phyloP scores from a whole-genome alignment of 768 basidiomycete genomes.

The Amanita brunnescens region DNA sequence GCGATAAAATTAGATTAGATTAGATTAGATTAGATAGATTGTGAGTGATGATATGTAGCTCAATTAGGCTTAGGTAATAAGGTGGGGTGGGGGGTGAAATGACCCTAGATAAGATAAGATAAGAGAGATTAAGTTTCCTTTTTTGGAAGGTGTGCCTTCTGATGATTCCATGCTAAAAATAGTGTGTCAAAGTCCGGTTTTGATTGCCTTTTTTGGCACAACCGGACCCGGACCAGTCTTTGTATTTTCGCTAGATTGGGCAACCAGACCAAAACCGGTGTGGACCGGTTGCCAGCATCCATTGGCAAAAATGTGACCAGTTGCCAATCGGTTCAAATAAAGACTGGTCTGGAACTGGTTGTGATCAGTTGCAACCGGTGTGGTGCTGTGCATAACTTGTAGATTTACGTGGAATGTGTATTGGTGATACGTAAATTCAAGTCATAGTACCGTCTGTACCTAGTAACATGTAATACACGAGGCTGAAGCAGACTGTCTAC shows the following conservation, averaged over 20 bases:
- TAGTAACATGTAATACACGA: neutral
- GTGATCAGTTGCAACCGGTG: neutral
- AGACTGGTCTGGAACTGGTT: no score
- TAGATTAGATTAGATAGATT: no score
- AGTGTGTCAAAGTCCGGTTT: constrained; percentile 2
- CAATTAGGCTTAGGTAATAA: no score
- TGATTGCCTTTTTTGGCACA: constrained; percentile 1
- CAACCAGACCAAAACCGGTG: neutral
- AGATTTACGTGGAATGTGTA: neutral
- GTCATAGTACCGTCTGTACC: neutral
- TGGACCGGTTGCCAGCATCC: neutral
- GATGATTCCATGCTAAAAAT: no score
- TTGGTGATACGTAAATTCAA: neutral
- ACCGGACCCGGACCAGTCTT: neutral
- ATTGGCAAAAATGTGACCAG: neutral
- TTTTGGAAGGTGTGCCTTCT: no score
- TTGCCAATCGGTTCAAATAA: no score
- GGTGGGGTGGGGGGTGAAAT: no score
- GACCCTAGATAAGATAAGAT: no score
- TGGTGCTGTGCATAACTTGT: neutral
- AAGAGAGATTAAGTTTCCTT: no score
- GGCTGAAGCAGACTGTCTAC: neutral
- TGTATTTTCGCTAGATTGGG: neutral
- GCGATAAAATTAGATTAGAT: no score
- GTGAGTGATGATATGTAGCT: no score